Percentiles rank a stretch among this genome's conserved stretches.
Conservation (phyloP, 1,139 yeast genomes). For the Pichia sp. region DNA sequence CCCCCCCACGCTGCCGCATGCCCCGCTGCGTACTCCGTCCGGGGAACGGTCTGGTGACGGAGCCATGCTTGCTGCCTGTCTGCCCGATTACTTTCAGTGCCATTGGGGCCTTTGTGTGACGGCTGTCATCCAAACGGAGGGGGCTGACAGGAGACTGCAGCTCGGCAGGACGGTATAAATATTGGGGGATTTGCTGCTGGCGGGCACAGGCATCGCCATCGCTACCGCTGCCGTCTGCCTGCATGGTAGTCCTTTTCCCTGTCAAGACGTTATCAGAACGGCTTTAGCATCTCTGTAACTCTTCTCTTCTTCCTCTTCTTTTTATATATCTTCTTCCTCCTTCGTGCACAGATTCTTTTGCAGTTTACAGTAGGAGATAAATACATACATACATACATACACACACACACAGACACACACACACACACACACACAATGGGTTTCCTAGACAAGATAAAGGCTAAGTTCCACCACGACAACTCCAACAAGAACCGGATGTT, state of each 20-base stretch:
- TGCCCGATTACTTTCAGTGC: neutral
- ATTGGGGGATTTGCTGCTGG: neutral
- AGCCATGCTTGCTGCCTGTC: neutral
- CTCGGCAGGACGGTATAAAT: neutral
- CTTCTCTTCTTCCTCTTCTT: neutral
- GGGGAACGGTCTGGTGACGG: neutral
- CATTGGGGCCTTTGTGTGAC: neutral
- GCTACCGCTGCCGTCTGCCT: neutral
- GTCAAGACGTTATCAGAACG: neutral
- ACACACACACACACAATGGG: slow-evolving; percentile 13
- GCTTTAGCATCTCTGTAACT: neutral
- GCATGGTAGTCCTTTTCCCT: neutral
- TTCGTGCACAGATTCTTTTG: neutral
- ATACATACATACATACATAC: neutral
- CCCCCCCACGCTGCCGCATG: neutral
- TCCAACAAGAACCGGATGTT: slow-evolving; percentile 13
- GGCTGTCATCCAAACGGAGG: neutral
- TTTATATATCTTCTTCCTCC: neutral
- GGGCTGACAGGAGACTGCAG: neutral
- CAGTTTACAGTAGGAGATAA: neutral
- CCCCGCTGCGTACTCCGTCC: neutral
- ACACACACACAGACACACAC: no score
- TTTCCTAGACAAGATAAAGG: slow-evolving; percentile 10
- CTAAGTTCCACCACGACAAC: slow-evolving; percentile 4
- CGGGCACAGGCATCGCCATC: neutral